These are phyloP conservation scores for Plantago coronopus DNA, from an alignment of 305 asterid species.

Conservation along the genomic window DNA sequence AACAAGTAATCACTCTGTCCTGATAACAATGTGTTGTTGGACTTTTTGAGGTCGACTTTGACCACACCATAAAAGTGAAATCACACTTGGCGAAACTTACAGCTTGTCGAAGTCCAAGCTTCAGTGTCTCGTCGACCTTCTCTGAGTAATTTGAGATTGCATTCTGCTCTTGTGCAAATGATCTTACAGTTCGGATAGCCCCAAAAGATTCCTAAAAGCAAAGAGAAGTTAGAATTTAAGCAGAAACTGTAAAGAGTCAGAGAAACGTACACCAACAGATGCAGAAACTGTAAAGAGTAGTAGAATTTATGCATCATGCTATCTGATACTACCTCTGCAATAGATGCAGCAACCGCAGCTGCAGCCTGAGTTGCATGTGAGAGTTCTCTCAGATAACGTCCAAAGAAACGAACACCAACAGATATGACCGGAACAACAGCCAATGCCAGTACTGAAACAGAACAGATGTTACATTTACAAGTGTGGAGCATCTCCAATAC, in stretches of 20 bases:
- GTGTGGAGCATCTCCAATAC: too few relatives aligned
- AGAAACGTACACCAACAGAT: too few relatives aligned
- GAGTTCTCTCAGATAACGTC: slow-evolving; percentile 59
- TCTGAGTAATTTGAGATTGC: slow-evolving; percentile 51
- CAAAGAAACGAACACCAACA: slow-evolving; percentile 50
- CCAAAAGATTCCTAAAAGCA: slow-evolving; percentile 59
- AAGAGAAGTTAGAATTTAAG: too few relatives aligned
- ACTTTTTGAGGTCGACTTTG: too few relatives aligned
- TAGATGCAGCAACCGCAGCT: slow-evolving; percentile 68
- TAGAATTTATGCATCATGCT: too few relatives aligned
- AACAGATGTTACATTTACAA: too few relatives aligned
- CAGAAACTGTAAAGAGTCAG: too few relatives aligned
- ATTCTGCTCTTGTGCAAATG: slow-evolving; percentile 60
- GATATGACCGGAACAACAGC: slow-evolving; percentile 56
- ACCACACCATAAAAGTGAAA: too few relatives aligned
- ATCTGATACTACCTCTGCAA: slow-evolving; percentile 58
- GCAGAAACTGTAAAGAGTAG: too few relatives aligned
- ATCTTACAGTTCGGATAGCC: slow-evolving; percentile 71
- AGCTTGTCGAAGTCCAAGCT: slow-evolving; percentile 63
- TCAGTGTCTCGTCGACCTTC: slow-evolving; percentile 64
- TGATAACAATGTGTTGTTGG: too few relatives aligned
- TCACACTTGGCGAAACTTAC: slow-evolving; percentile 29
- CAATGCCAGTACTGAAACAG: slow-evolving; percentile 48
- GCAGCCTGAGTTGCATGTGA: slow-evolving; percentile 77
- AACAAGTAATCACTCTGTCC: too few relatives aligned